Base-by-base conservation (phyloP, 2,329 filamentous ascomycete genomes). In the Colletotrichum musicola region DNA sequence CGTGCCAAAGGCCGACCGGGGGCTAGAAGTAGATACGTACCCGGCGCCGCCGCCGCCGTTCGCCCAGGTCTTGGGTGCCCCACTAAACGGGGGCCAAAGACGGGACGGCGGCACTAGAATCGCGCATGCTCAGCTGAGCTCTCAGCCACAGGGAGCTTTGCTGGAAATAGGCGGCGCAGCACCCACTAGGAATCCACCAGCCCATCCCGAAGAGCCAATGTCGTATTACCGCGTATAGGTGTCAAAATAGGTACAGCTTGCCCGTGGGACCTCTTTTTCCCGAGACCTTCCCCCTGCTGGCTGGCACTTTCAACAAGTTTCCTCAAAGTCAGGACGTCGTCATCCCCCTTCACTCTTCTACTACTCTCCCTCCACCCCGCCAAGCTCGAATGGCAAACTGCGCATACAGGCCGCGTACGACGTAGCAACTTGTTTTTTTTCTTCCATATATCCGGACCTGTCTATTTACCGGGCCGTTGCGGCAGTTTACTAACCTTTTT, bases 131-230 rank as follows among this genome's bases (percentile, higher is more conserved):
- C 65, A 68, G 65, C 65, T 63, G 53, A 63, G 64, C 22, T 60
- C 70, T 70, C 62, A 70, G 70, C 70, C 70, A 71, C 70, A 49
- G 68, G 55, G 20, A 70, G 68, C 67, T 71, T 61, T 64, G 64
- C 67, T 68, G 62, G 59, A 62, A 30, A 46, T 50, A 44, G 68
- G 68, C 68, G 70, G 68, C 70, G 68, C 68, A 70, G 70, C 67
- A 58, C 56, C 59, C 68, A 64, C 59, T 56, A 50, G 53, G 64
- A 64, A 64, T 69, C 64, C 64, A 64, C 69, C 69, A 68, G 56
- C 64, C 65, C 57, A 44, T 16, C 42, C 9, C 65, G 30, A 25
- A 25, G 22, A 60, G 50, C 65, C 65, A 71, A 59, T 69, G 69
- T 71, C 55, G 53, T 69, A 68, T 71, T 62, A 64, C 63, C 59